Evolutionary conservation across 2,329 filamentous ascomycete genomes (phyloP).

Genomic region (Aaosphaeria arxii): DNA sequence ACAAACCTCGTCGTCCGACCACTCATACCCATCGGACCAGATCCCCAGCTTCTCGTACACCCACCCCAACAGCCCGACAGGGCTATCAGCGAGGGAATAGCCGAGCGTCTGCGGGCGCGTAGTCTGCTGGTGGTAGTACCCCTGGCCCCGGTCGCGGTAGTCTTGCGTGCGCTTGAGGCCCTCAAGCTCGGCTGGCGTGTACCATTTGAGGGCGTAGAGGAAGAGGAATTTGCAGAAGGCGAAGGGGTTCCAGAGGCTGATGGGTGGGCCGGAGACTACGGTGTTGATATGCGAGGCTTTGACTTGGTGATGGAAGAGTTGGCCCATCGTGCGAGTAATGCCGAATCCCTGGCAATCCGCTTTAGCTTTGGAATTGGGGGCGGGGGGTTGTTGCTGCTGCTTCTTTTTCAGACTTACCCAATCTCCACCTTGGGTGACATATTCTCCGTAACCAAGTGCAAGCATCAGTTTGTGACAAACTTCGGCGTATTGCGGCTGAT

Average conservation of each 20-base stretch:
- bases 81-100: conserved; percentile 65
- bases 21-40: conserved; percentile 60
- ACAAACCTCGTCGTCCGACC: conserved; percentile 69
- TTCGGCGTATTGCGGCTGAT: conserved; percentile 57
- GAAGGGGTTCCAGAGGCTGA: conserved; percentile 50
- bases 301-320: conserved; percentile 56
- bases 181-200: conserved; percentile 45
- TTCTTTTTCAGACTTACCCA: conserved; percentile 7
- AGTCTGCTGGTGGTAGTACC: conserved; percentile 57
- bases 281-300: conserved; percentile 64
- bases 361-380: background rate
- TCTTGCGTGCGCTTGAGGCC: conserved; percentile 32
- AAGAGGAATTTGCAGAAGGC: conserved; percentile 57
- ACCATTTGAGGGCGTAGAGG: conserved; percentile 51
- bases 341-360: conserved; percentile 52
- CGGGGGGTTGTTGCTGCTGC: background rate
- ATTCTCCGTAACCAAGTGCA: conserved; percentile 58
- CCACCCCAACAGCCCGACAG: conserved; percentile 68
- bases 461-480: conserved; percentile 64
- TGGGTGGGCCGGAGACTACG: conserved; percentile 41
- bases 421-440: conserved; percentile 10
- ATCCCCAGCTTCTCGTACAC: conserved; percentile 75
- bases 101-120: conserved; percentile 71
- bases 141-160: conserved; percentile 44
- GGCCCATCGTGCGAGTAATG: conserved; percentile 61